Base-by-base conservation (phyloP, 108 stramenopile genomes). In the Discostella pseudostelligera region DNA sequence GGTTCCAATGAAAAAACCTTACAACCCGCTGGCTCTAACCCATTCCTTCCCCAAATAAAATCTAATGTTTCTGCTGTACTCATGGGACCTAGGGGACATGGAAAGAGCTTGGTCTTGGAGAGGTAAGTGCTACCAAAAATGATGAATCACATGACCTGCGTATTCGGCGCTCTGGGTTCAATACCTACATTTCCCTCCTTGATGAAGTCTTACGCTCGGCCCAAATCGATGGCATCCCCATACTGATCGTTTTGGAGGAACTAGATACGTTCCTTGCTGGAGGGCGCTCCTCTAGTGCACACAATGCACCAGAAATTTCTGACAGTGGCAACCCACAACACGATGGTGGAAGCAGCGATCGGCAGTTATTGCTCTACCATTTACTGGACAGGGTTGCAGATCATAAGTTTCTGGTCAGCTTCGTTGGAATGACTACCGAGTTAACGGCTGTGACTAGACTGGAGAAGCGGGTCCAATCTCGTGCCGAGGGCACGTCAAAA, bases 341-440 rank as follows among this genome's bases (percentile, higher is more conserved):
- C 6, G 42, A 48, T 5, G 44, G 59, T 19, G 69, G 64, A 8
- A 59, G 39, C 10, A 73, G 58, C 22, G 74, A 87, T 57, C 65
- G 87, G 65, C 88, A 94, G 48, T 53, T 94, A 48, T 69, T 94
- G 9, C 62, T 94, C 25, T 94, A 94, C 72, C 88, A 94, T 69
- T 60, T 94, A 17, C 63, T 94, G 53, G 93, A 94, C 70, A 79
- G 93, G 19, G 88, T 91, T 17, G 87, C 90, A 0, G 81, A 82
- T 37, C 83, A 80, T 32, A 83, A 84, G 9, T 87, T 79, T 24
- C 67, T 76, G 12, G 62, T 94, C 3, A 73, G 81, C 36, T 56
- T 94, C 13, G 78, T 94, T 36, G 93, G 90, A 0, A 67, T 87
- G 28, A 87, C 88, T 5, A 79, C 83, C 3, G 56, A 81, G 42